Evolutionary conservation across 2,329 filamentous ascomycete species (phyloP).

Genomic region (Pseudogymnoascus sp.): DNA sequence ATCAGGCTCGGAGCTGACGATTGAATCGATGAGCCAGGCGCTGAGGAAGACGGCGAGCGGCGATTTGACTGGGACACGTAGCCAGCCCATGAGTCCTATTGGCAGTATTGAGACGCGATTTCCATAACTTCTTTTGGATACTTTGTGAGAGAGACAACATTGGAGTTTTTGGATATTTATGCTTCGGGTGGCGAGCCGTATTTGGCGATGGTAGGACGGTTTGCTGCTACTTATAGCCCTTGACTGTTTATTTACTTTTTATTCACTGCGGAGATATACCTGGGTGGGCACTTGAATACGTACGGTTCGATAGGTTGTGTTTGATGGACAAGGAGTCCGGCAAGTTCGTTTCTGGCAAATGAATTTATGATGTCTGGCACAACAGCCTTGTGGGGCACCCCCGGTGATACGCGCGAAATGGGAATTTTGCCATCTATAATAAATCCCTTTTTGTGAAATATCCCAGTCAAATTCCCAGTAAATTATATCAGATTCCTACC

Average conservation of each 20-base stretch:
- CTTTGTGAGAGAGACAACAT: not conserved
- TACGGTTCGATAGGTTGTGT: not conserved
- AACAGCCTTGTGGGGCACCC: slow-evolving; percentile 2
- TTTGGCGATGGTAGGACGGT: not conserved
- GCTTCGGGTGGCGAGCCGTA: slow-evolving; percentile 5
- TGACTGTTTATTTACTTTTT: not conserved
- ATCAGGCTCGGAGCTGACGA: slow-evolving; percentile 63
- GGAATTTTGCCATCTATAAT: not conserved
- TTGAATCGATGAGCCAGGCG: slow-evolving; percentile 92
- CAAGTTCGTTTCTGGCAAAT: slow-evolving; percentile 9
- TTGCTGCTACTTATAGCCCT: not conserved
- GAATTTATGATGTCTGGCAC: slow-evolving; percentile 6
- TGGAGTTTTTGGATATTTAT: slow-evolving; percentile 3
- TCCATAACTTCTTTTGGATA: not conserved
- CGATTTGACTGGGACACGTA: slow-evolving; percentile 57
- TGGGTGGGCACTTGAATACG: not conserved
- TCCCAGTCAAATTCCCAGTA: not conserved
- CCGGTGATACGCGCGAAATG: slow-evolving; percentile 3
- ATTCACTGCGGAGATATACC: slow-evolving; percentile 1
- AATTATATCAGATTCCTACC: not conserved
- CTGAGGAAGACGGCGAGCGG: slow-evolving; percentile 77
- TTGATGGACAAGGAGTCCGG: not conserved
- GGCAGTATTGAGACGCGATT: slow-evolving; percentile 27
- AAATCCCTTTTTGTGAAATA: not conserved
- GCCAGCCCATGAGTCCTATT: slow-evolving; percentile 52